Base-by-base conservation (phyloP, 768 basidiomycete genomes). In the Termitomyces sp. region DNA sequence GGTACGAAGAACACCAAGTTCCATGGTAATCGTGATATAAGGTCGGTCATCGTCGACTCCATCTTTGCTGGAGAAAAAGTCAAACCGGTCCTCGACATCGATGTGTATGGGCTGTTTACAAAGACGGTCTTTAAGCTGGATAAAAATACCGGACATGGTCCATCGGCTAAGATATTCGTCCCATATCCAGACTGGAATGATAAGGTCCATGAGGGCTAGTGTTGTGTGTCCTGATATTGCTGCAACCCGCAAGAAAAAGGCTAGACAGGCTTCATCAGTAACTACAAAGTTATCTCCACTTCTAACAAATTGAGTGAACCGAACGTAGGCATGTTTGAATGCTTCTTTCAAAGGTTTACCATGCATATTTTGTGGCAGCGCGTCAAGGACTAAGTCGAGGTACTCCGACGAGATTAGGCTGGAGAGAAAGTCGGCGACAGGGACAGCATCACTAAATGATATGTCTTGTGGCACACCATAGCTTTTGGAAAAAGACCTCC, bases 1-100 rank as follows among this genome's bases (percentile, higher is more conserved):
- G 13, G 51, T 28, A 15, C 24, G 18, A 15, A 39, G 13, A 18
- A 59, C 16, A 42, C 59, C 60, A 28, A 61, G 46, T 16, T 61
- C 55, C 56, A 61, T 57, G 13, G 33, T 24, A 5, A 61, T 51
- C 8, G 55, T 51, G 32, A 61, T 57, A 22, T 61, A 61, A 12
- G 60, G 60, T 3, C 55, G 48, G 1, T 45, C 7, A 16, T 61
- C 49, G 11, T 5, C 8, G 3, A 24, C 28, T 3, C 36, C 55
- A 6, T 57, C 18, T 12, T 8, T 12, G 20, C 40, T 18, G 20
- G 46, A 38, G 28, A 61, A 61, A 24, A 61, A 61, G 11, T 24
- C 32, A n/a, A 61, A 49, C 2, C 42, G 15, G 9, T 48, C 22
- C 46, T 57, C 60, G 18, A 57, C 36, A 24, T 61, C 49, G 18